A percentile compares a stretch with the other conserved stretches of the same genome.
Conservation (phyloP, 1,139 yeast genomes). For the Geotrichum restrictum region DNA sequence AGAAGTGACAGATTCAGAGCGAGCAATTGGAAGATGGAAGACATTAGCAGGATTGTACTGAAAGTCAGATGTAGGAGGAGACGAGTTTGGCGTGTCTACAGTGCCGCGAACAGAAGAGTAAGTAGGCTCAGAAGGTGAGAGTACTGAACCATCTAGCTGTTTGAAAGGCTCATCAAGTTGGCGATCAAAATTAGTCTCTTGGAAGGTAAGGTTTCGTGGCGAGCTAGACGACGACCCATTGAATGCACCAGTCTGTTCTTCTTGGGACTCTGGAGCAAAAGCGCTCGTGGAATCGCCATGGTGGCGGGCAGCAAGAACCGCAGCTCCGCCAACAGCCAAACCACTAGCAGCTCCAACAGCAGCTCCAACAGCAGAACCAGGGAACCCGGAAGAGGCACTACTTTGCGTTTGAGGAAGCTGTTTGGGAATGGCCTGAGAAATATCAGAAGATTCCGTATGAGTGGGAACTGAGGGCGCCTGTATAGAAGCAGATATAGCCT, state of each 20-base stretch:
- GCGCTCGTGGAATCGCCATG: slow-evolving; percentile 40
- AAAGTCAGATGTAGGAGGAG: slow-evolving; percentile 50
- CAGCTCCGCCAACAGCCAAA: background rate
- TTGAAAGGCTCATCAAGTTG: slow-evolving; percentile 55
- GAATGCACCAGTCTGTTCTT: background rate
- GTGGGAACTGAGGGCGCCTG: background rate
- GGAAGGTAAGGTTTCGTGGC: background rate
- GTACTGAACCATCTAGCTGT: slow-evolving; percentile 39
- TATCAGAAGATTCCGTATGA: background rate
- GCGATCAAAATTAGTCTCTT: slow-evolving; percentile 62
- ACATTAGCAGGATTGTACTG: slow-evolving; percentile 35
- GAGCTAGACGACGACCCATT: background rate
- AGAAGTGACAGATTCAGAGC: slow-evolving; percentile 80
- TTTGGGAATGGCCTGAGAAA: background rate
- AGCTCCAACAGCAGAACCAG: slow-evolving; percentile 31
- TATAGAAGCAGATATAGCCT: slow-evolving; percentile 25
- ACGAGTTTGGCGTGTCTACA: slow-evolving; percentile 24
- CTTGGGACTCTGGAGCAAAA: slow-evolving; percentile 38
- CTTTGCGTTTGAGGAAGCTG: slow-evolving; percentile 20
- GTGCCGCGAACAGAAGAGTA: slow-evolving; percentile 1
- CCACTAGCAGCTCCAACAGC: slow-evolving; percentile 22
- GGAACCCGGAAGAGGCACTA: slow-evolving; percentile 38
- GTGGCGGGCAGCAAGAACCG: background rate
- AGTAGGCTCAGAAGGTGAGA: slow-evolving; percentile 14
- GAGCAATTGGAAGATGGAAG: slow-evolving; percentile 49